A percentile compares a stretch with the other conserved stretches of the same genome.
Evolutionary conservation across 257 asterid species (phyloP).

Genomic region (Rhazya stricta): DNA sequence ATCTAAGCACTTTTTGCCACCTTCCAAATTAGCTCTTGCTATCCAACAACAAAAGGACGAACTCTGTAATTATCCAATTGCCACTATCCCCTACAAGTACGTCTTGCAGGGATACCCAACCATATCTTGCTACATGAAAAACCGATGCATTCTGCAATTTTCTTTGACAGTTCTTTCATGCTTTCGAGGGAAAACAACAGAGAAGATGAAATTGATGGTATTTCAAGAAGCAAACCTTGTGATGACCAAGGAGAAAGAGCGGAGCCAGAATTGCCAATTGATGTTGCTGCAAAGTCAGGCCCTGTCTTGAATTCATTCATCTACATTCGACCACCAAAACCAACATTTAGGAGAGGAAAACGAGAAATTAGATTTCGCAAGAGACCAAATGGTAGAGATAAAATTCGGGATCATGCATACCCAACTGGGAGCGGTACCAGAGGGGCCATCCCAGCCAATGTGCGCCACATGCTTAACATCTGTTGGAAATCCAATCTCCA

Average conservation of each 20-base stretch:
- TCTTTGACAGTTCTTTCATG: too few relatives aligned
- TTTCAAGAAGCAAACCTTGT: conserved; percentile 40
- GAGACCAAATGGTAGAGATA: not conserved
- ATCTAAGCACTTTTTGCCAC: conserved; percentile 16
- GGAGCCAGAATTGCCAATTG: conserved; percentile 57
- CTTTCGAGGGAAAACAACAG: not conserved
- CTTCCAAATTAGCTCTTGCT: conserved; percentile 2
- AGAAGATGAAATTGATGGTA: not conserved
- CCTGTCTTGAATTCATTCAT: conserved; percentile 65
- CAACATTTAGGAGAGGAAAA: not conserved
- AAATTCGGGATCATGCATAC: conserved; percentile 27
- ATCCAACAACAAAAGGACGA: conserved; percentile 23
- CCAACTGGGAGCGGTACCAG: conserved; percentile 79
- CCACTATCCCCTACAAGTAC: not conserved
- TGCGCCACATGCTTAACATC: conserved; percentile 87
- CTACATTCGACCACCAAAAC: conserved; percentile 17
- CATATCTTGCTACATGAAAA: not conserved
- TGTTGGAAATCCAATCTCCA: conserved; percentile 74
- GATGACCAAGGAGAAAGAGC: conserved; percentile 83
- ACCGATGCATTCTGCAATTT: not conserved
- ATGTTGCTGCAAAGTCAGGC: conserved; percentile 63
- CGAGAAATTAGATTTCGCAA: not conserved
- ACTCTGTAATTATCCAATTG: conserved; percentile 12
- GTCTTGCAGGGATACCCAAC: not conserved
- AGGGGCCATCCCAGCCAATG: conserved; percentile 78